Base-by-base conservation (phyloP, 2,329 filamentous ascomycete genomes). In the Colletotrichum scovillei region DNA sequence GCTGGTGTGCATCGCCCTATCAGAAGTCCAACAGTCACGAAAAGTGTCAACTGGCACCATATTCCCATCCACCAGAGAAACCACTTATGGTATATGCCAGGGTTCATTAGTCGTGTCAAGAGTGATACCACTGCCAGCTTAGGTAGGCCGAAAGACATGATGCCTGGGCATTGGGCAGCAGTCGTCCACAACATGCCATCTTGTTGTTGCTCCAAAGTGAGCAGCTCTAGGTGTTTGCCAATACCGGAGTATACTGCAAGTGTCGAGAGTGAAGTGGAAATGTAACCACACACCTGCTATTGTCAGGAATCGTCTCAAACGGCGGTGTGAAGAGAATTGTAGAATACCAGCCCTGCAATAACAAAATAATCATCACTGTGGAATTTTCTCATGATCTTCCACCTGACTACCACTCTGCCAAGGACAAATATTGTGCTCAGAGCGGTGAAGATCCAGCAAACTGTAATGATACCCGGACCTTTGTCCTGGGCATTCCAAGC, bases 81-180 rank as follows among this genome's bases (percentile, higher is more conserved):
- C 6, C 77, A 75, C n/a, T 63, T 73, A 70, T 86, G 84, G 7
- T 60, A 32, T n/a, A 67, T 73, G 26, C 78, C 76, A 0, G 84
- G 84, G 73, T 83, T 83, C 56, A 85, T 75, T 14, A 86, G 77
- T 11, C 81, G 79, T 5, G 78, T 78, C 5, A 86, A 77, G 2
- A 86, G 79, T 4, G 79, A 76, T 12, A 85, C 80, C 46, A 84
- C 84, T 26, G 83, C 84, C 5, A 86, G 78, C 76, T 86, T 86
- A 1, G 84, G 84, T 0, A 86, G 67, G 2, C 75, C 80, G 63
- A 86, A 85, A 3, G 82, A 81, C 72, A 84, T 73, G 19, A 85
- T 76, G 5, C 83, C 82, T 1, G 82, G 81, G 3, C 78, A 76
- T 72, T 85, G 85, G 24, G 79, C 81, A 32, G 80, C 76, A 5